phyloP scores from a whole-genome alignment of 352 stramenopile species.

The Blastocystis sp. region DNA sequence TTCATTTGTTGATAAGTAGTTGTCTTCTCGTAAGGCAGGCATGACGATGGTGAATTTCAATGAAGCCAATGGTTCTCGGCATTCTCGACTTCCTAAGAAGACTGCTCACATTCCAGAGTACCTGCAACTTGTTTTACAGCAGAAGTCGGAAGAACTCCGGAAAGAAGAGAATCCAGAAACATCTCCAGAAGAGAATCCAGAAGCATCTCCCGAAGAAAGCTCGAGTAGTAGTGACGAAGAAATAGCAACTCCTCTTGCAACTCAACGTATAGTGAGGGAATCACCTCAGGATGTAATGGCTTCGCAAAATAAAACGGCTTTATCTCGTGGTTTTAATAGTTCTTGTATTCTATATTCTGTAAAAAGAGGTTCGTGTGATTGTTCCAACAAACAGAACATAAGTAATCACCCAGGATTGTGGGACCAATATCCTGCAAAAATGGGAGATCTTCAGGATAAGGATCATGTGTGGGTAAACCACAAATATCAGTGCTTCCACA shows the following conservation, averaged over 20 bases:
- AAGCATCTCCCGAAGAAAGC: neutral
- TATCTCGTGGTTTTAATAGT: neutral
- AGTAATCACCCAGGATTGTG: neutral
- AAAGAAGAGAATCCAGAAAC: neutral
- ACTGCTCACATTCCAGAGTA: neutral
- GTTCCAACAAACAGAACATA: neutral
- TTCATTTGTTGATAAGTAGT: neutral
- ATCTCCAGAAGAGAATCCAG: neutral
- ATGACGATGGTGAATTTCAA: neutral
- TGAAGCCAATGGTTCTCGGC: neutral
- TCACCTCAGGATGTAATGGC: neutral
- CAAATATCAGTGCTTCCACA: neutral
- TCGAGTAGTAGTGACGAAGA: neutral
- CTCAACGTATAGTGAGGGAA: neutral
- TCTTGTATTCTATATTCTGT: neutral
- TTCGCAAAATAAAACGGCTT: neutral
- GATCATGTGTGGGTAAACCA: neutral
- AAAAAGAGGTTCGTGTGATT: neutral
- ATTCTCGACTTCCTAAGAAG: neutral
- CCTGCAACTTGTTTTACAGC: neutral
- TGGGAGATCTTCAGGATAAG: neutral
- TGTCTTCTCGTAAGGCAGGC: neutral
- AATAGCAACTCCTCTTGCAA: neutral
- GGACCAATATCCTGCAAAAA: neutral
- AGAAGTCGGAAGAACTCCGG: neutral